Percentiles rank a stretch among this genome's conserved stretches.
Conservation (phyloP, 2,329 filamentous ascomycete species). For the Teratosphaeria destructans region DNA sequence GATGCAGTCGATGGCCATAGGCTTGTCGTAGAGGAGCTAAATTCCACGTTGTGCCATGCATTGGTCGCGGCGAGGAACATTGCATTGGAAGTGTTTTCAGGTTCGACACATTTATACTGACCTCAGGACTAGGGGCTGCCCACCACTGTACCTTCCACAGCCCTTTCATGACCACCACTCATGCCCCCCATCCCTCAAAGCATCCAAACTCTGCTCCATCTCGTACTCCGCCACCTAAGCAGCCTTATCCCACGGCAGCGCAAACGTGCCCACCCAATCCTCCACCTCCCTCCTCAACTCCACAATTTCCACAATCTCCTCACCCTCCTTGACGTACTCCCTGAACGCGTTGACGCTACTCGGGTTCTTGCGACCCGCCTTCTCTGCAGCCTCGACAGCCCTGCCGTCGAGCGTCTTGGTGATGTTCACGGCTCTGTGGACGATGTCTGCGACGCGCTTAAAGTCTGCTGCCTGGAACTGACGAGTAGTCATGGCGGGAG, state of each 20-base stretch:
- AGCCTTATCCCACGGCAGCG: constrained; percentile 8
- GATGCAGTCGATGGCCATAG: too few species aligned
- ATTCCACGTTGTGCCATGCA: too few species aligned
- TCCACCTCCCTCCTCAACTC: constrained; percentile 65
- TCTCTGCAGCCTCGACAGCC: constrained; percentile 57
- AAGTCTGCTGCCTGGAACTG: constrained; percentile 90
- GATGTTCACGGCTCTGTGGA: constrained; percentile 72
- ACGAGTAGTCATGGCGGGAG: constrained; percentile 93
- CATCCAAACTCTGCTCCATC: not conserved
- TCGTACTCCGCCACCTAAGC: constrained; percentile 2
- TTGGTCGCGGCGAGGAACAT: too few species aligned
- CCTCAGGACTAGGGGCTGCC: too few species aligned
- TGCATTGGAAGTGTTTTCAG: too few species aligned
- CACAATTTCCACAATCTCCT: constrained; percentile 59
- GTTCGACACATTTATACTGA: too few species aligned
- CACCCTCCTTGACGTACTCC: constrained; percentile 57
- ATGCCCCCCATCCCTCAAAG: constrained; percentile 1
- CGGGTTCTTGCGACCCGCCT: constrained; percentile 55
- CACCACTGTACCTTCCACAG: too few species aligned
- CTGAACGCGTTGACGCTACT: constrained; percentile 57
- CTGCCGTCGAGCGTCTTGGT: constrained; percentile 65
- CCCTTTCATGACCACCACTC: not conserved
- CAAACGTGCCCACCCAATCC: constrained; percentile 51
- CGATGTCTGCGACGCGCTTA: constrained; percentile 70
- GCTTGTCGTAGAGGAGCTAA: too few species aligned